Conservation (phyloP, 192 early-diverging fungal species). For the Spizellomyces sp. region DNA sequence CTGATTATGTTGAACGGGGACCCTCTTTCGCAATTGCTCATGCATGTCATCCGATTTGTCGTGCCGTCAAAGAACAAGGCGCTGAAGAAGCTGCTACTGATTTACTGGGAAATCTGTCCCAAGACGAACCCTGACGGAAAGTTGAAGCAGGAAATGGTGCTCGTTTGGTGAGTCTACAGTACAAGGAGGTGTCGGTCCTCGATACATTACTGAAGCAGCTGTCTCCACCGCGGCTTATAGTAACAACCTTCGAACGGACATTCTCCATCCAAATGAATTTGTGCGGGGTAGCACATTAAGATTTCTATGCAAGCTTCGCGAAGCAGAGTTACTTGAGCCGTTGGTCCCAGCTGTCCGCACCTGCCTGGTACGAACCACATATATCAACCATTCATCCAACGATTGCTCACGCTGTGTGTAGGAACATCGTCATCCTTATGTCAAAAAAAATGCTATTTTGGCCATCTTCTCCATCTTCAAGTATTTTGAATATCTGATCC, state of each 20-base stretch:
- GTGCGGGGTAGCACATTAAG: conserved; percentile 92
- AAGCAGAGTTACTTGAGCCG: conserved; percentile 94
- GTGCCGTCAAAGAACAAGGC: conserved; percentile 94
- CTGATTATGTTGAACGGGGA: conserved; percentile 92
- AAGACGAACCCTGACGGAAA: conserved; percentile 88
- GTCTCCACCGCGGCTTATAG: conserved; percentile 31
- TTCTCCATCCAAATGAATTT: conserved; percentile 99
- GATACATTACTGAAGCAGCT: neutral
- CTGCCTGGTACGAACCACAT: conserved; percentile 66
- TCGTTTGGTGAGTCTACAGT: conserved; percentile 74
- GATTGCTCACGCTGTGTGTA: conserved; percentile 24
- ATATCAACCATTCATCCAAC: no score
- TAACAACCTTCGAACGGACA: conserved; percentile 92
- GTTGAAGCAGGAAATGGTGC: conserved; percentile 88
- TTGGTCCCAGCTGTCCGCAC: conserved; percentile 83
- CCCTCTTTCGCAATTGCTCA: conserved; percentile 78
- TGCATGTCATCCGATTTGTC: conserved; percentile 98
- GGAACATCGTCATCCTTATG: conserved; percentile 97
- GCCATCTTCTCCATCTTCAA: conserved; percentile 91
- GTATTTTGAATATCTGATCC: conserved; percentile 87
- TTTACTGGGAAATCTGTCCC: conserved; percentile 98
- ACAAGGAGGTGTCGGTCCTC: neutral
- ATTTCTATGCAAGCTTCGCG: conserved; percentile 93
- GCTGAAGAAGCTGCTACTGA: conserved; percentile 94
- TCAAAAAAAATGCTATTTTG: conserved; percentile 96